Conservation (phyloP, 345 rosid species). For the Passiflora organensis region DNA sequence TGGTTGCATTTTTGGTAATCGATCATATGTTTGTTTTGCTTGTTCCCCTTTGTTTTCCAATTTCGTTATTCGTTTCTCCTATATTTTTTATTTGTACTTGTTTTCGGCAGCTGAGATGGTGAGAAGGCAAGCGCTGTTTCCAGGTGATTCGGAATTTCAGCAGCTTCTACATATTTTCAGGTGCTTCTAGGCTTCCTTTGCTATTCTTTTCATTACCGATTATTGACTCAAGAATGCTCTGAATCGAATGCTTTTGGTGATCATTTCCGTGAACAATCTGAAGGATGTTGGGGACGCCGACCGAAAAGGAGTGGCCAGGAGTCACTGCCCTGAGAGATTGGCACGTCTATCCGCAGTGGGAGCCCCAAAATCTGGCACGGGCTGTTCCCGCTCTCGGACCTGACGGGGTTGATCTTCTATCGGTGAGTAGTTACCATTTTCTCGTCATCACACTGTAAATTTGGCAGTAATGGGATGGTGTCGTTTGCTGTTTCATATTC, state of each 20-base stretch:
- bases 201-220: too few relatives aligned
- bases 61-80: not conserved
- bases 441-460: too few relatives aligned
- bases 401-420: slow-evolving; percentile 81
- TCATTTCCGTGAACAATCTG: not conserved
- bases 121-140: slow-evolving; percentile 85
- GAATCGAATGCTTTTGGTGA: too few relatives aligned
- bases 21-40: not conserved
- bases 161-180: slow-evolving; percentile 93
- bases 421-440: slow-evolving; percentile 32
- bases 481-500: too few relatives aligned
- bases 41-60: not conserved
- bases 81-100: not conserved
- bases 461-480: too few relatives aligned
- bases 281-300: slow-evolving; percentile 88
- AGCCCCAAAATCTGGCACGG: slow-evolving; percentile 58
- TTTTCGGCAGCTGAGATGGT: slow-evolving; percentile 63
- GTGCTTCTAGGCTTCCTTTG: too few relatives aligned
- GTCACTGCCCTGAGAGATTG: slow-evolving; percentile 77
- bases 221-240: not conserved
- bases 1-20: slow-evolving; percentile 85
- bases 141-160: slow-evolving; percentile 91
- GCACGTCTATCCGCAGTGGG: slow-evolving; percentile 91
- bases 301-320: slow-evolving; percentile 82
- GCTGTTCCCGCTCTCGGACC: slow-evolving; percentile 70